Base-by-base conservation (phyloP, 2,329 filamentous ascomycete genomes). In the Phaeosphaeriaceae sp. region DNA sequence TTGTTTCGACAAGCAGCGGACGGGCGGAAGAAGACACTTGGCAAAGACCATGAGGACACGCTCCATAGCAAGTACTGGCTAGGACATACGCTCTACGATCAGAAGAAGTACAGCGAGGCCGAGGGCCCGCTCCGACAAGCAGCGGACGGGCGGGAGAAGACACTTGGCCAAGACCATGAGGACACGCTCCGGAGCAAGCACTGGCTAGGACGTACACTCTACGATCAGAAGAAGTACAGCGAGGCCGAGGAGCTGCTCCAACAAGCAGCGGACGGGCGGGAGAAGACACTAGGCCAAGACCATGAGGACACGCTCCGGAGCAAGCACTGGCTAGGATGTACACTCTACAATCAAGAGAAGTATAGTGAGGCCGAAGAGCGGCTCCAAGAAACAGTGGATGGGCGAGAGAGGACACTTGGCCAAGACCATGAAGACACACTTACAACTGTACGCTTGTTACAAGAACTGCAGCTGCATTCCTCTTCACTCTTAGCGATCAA, bases 91-190 rank as follows among this genome's bases (percentile, higher is more conserved):
- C 26, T 41, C 23, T 28, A 41, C 6, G 1, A 13, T 13, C 35
- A 51, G 42, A 12, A 51, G 29, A 42, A 46, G 21, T 46, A 51
- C 30, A 29, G 30, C 30, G 42, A 46, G 32, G 48, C 42, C 7
- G 42, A 51, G 32, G n/a, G 9, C 21, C 18, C 42, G 32, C 17
- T 51, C 7, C 42, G 16, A 42, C 42, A 46, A 23, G 18, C 26
- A 23, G 43, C 17, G 12, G 7, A 37, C 9, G 16, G 13, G 42
- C 18, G 12, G 17, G 43, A 51, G 37, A 37, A 21, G 20, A 21
- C 18, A 16, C 36, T 46, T 3, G 48, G 48, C 5, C 6, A 4
- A 13, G 23, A 51, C 20, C 12, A 51, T 39, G n/a, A 15, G 16
- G 15, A 51, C 2, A 46, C 43, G n/a, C 36, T 51, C 37, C 5